A percentile compares a stretch with the other conserved stretches of the same genome.
Conservation (phyloP, 1,139 yeast genomes). For the Yamadazyma songkhlaensis region DNA sequence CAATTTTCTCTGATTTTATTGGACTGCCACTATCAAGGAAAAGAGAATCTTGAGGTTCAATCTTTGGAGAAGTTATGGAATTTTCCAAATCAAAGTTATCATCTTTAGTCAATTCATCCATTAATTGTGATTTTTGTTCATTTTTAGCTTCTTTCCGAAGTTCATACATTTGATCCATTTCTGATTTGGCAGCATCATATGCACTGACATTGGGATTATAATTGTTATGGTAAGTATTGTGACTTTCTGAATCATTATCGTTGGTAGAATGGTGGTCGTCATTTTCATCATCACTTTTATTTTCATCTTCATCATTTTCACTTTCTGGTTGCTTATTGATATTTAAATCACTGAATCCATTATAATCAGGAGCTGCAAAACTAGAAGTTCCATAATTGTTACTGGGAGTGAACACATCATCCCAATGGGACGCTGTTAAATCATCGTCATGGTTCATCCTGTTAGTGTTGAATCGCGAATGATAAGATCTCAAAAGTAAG, state of each 20-base stretch:
- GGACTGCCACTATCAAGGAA: conserved; percentile 40
- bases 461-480: conserved; percentile 1
- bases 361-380: conserved; percentile 15
- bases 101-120: conserved; percentile 34
- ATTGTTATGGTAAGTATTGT: not conserved
- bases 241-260: not conserved
- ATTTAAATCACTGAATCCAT: conserved; percentile 26
- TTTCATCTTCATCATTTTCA: conserved; percentile 19
- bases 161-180: conserved; percentile 32
- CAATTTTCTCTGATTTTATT: conserved; percentile 13
- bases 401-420: conserved; percentile 28
- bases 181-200: conserved; percentile 19
- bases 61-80: conserved; percentile 19
- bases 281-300: conserved; percentile 14
- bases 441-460: conserved; percentile 32
- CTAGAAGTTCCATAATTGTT: conserved; percentile 9
- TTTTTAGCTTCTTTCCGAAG: conserved; percentile 32
- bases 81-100: conserved; percentile 19
- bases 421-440: conserved; percentile 38
- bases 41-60: conserved; percentile 23
- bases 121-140: conserved; percentile 33
- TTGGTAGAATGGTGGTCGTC: conserved; percentile 6
- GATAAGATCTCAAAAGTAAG: not conserved
- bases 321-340: conserved; percentile 11
- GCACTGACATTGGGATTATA: conserved; percentile 5